Evolutionary conservation across 2,329 filamentous ascomycete genomes (phyloP).

Genomic region (Davidsoniella australis): DNA sequence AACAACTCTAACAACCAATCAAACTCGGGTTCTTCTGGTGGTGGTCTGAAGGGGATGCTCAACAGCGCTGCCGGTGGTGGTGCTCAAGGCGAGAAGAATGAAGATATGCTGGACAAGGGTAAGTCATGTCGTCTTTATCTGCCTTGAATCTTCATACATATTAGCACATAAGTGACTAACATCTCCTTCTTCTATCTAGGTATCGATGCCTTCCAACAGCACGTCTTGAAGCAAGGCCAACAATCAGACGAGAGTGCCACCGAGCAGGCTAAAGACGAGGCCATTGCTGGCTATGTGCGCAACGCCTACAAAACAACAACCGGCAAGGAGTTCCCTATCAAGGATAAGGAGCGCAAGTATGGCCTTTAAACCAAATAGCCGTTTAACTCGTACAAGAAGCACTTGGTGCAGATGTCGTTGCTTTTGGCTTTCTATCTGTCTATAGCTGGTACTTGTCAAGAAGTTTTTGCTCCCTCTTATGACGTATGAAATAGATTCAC

Average conservation of each 20-base stretch:
- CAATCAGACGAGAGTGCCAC: constrained; percentile 57
- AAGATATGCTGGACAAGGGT: constrained; percentile 74
- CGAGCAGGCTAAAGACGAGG: constrained; percentile 72
- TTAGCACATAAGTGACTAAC: neutral
- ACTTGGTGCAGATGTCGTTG: neutral
- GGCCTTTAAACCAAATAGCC: constrained; percentile 13
- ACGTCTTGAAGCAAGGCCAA: constrained; percentile 49
- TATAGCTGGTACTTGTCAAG: too few relatives aligned
- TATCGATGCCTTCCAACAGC: constrained; percentile 63
- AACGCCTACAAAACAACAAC: constrained; percentile 50
- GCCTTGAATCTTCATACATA: neutral
- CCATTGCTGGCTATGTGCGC: constrained; percentile 58
- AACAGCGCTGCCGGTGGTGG: constrained; percentile 60
- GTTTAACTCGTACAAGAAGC: neutral
- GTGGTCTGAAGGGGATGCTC: constrained; percentile 51
- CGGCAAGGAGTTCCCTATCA: constrained; percentile 51
- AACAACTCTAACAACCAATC: constrained; percentile 13
- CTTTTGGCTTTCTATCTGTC: neutral
- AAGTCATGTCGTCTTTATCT: neutral
- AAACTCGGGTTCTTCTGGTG: constrained; percentile 24
- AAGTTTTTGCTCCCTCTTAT: neutral
- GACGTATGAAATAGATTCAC: neutral
- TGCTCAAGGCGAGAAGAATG: constrained; percentile 59
- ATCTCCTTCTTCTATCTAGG: constrained; percentile 26
- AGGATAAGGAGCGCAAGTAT: constrained; percentile 43